phyloP scores from a whole-genome alignment of 495 filamentous ascomycete species.

The Penicillium pulvis region DNA sequence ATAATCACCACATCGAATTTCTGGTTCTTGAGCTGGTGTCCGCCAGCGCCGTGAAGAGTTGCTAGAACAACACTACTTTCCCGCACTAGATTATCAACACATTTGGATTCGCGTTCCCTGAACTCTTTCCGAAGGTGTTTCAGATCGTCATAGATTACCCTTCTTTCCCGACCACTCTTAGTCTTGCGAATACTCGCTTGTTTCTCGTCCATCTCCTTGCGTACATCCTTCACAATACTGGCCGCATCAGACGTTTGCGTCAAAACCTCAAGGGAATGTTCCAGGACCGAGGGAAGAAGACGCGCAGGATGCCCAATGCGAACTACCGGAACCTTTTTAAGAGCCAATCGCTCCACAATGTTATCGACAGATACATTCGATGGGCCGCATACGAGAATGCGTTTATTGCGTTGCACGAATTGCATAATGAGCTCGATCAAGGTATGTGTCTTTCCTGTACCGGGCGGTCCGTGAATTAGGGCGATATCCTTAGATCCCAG shows the following conservation, averaged over 20 bases:
- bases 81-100: slow-evolving; percentile 71
- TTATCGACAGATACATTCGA: slow-evolving; percentile 98
- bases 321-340: slow-evolving; percentile 81
- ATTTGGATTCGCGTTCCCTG: slow-evolving; percentile 78
- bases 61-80: slow-evolving; percentile 86
- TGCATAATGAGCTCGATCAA: slow-evolving; percentile 94
- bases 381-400: slow-evolving; percentile 89
- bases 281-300: slow-evolving; percentile 82
- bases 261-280: slow-evolving; percentile 89
- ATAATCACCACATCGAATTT: slow-evolving; percentile 93
- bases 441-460: slow-evolving; percentile 97
- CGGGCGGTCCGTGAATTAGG: slow-evolving; percentile 93
- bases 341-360: slow-evolving; percentile 90
- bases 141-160: slow-evolving; percentile 81
- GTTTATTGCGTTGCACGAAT: slow-evolving; percentile 66
- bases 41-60: slow-evolving; percentile 90
- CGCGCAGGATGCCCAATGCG: slow-evolving; percentile 92
- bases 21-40: slow-evolving; percentile 76
- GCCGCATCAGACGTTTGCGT: slow-evolving; percentile 89
- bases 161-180: slow-evolving; percentile 73
- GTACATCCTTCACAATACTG: slow-evolving; percentile 85
- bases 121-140: slow-evolving; percentile 87
- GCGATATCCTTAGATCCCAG: slow-evolving; percentile 81
- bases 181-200: slow-evolving; percentile 88
- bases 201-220: slow-evolving; percentile 90